These are phyloP conservation scores for Myriangium duriaei DNA, from an alignment of 2,329 filamentous ascomycete species.

Conservation along the genomic window DNA sequence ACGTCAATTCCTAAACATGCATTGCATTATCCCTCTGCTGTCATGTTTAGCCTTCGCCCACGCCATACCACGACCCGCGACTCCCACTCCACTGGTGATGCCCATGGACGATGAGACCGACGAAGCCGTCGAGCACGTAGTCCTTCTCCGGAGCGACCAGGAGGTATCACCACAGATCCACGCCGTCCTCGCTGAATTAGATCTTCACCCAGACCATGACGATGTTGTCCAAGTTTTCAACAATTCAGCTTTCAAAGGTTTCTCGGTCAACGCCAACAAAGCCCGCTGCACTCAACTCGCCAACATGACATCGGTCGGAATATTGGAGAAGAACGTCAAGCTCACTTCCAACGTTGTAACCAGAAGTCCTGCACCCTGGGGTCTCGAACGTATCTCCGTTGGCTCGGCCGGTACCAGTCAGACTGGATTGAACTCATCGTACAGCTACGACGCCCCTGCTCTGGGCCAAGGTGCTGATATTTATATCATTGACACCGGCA, in stretches of 20 bases:
- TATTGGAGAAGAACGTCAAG: conserved; percentile 30
- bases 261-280: conserved; percentile 28
- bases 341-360: conserved; percentile 16
- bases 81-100: too few relatives aligned
- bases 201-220: conserved; percentile 26
- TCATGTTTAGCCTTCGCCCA: background rate
- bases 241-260: conserved; percentile 28
- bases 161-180: conserved; percentile 22
- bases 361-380: conserved; percentile 31
- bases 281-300: conserved; percentile 28
- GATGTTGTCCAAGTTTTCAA: conserved; percentile 29
- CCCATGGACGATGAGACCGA: conserved; percentile 5
- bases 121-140: conserved; percentile 21
- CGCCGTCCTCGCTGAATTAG: conserved; percentile 24
- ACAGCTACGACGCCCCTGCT: conserved; percentile 24
- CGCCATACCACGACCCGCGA: background rate
- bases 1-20: background rate
- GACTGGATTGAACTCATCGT: conserved; percentile 28
- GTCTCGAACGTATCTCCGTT: conserved; percentile 33
- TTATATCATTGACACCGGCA: conserved; percentile 38
- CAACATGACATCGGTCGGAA: conserved; percentile 27
- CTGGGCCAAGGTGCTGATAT: conserved; percentile 34
- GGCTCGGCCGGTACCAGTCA: conserved; percentile 14
- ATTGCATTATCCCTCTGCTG: background rate
- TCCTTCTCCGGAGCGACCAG: conserved; percentile 24